phyloP scores from a whole-genome alignment of 129 eudicot species.

The Flaveria sonorensis region DNA sequence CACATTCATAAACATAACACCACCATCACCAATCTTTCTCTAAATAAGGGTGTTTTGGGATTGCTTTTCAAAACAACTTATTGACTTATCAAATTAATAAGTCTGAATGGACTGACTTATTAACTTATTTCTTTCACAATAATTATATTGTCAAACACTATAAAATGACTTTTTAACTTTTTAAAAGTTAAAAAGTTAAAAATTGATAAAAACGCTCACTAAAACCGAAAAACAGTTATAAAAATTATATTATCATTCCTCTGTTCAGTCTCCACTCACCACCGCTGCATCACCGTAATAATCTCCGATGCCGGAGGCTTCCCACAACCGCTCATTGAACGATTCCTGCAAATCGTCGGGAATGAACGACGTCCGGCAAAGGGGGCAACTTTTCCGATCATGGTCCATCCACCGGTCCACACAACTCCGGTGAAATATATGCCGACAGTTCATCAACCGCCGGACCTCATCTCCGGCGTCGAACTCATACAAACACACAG shows the following conservation, averaged over 20 bases:
- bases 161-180: no score
- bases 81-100: no score
- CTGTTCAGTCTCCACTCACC: constrained; percentile 40
- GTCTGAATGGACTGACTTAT: no score
- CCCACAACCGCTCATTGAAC: constrained; percentile 77
- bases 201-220: no score
- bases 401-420: constrained; percentile 99
- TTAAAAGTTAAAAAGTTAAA: no score
- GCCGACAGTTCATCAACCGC: constrained; percentile 73
- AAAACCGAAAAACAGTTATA: constrained; percentile 10
- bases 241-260: neutral
- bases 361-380: constrained; percentile 71
- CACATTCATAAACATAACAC: no score
- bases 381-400: constrained; percentile 89
- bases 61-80: no score
- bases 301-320: constrained; percentile 76
- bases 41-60: no score
- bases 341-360: constrained; percentile 72
- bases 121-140: no score
- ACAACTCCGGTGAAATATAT: constrained; percentile 77
- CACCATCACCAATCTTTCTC: no score
- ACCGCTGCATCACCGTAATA: constrained; percentile 58
- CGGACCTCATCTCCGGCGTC: constrained; percentile 77
- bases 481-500: constrained; percentile 86
- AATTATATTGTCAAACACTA: no score